Percentiles rank a stretch among this genome's conserved stretches.
These are phyloP conservation scores for Rhinocladiella mackenziei DNA, from an alignment of 2,329 filamentous ascomycete genomes.

Conservation along the genomic window DNA sequence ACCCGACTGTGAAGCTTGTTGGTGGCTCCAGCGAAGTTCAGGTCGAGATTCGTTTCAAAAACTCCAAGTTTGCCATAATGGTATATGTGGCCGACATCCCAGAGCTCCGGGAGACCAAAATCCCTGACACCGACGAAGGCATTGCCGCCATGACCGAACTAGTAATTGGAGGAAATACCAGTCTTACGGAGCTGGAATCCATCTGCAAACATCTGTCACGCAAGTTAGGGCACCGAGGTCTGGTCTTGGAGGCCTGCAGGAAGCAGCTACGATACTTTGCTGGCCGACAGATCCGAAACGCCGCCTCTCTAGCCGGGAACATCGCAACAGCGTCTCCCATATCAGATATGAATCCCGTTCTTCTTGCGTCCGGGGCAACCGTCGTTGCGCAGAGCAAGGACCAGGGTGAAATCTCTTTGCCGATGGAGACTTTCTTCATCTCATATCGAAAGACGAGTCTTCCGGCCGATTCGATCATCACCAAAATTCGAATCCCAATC, in stretches of 20 bases:
- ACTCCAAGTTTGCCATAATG: constrained; percentile 79
- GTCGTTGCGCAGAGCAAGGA: constrained; percentile 73
- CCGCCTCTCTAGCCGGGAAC: constrained; percentile 94
- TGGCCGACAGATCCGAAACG: constrained; percentile 90
- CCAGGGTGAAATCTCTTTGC: constrained; percentile 81
- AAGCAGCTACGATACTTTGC: constrained; percentile 96
- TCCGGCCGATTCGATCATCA: constrained; percentile 74
- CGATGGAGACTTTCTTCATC: constrained; percentile 85
- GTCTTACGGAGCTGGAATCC: constrained; percentile 82
- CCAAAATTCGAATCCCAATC: constrained; percentile 78
- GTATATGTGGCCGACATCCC: constrained; percentile 91
- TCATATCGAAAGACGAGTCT: constrained; percentile 84
- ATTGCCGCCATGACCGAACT: constrained; percentile 70
- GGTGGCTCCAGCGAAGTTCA: constrained; percentile 96
- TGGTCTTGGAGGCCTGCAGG: constrained; percentile 84
- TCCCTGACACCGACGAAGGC: no score
- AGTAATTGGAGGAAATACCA: constrained; percentile 88
- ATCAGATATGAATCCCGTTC: constrained; percentile 90
- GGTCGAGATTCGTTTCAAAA: constrained; percentile 98
- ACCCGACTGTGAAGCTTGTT: constrained; percentile 87
- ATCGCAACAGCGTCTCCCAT: constrained; percentile 92
- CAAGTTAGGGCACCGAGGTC: constrained; percentile 70
- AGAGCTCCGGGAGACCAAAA: constrained; percentile 80
- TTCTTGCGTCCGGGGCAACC: constrained; percentile 79
- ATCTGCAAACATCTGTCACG: constrained; percentile 75